Evolutionary conservation across 1,284 basidiomycete species (phyloP).

Genomic region (Puccinia coronata): DNA sequence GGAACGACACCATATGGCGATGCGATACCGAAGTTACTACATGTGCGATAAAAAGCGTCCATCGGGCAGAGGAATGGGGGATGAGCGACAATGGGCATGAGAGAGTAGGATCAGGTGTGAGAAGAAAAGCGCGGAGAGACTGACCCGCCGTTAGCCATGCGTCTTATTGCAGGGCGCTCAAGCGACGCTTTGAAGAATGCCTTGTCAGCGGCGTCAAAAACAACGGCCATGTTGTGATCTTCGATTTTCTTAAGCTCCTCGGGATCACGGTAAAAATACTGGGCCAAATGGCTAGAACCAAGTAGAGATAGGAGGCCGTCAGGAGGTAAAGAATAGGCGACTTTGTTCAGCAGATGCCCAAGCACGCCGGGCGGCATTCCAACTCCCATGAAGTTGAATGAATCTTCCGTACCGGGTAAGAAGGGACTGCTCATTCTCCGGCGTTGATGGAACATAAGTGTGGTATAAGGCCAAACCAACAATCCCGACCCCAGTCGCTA

Average conservation of each 20-base stretch:
- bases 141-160: conserved; percentile 39
- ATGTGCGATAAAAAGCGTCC: background rate
- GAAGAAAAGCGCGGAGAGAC: background rate
- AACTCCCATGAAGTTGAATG: background rate
- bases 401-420: conserved; percentile 26
- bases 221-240: conserved; percentile 34
- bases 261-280: conserved; percentile 31
- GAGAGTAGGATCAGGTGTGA: background rate
- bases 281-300: conserved; percentile 26
- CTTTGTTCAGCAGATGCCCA: background rate
- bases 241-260: conserved; percentile 31
- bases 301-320: background rate
- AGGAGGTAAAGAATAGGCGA: background rate
- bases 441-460: conserved; percentile 7
- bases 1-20: conserved; percentile 55
- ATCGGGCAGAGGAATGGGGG: background rate
- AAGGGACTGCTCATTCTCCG: conserved; percentile 9
- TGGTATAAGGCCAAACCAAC: conserved; percentile 38
- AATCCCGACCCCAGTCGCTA: conserved; percentile 26
- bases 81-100: background rate
- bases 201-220: conserved; percentile 42
- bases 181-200: conserved; percentile 35
- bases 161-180: conserved; percentile 30
- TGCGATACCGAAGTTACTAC: conserved; percentile 55
- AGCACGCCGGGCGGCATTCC: background rate